Base-by-base conservation (phyloP, 108 stramenopile species). In the Mediolabrus comicus region DNA sequence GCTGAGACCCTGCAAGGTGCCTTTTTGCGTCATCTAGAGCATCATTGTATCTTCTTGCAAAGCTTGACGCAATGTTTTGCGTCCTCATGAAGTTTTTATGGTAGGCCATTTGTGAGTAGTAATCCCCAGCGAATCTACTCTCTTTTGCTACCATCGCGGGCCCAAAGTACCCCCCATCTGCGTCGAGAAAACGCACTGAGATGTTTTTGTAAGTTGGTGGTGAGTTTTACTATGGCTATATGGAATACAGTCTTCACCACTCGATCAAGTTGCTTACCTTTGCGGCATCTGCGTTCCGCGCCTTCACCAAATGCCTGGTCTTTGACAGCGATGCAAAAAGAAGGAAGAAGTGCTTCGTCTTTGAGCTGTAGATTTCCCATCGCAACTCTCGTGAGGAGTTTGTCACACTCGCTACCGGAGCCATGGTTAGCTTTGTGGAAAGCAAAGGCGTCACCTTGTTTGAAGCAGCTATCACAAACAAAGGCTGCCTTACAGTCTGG, bases 71-170 rank as follows among this genome's bases (percentile, higher is more conserved):
- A 29, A 79, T 63, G 25, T 38, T 49, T 39, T 87, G 86, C 5
- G 83, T 82, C 29, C 78, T 53, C 67, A 83, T 74, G 64, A 87
- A 87, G 10, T 67, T 55, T 27, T 36, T 43, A 46, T 83, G 82
- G 39, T 80, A 81, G 17, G 59, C 53, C 38, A 58, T 53, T 35
- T 60, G 36, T 17, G 27, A 3, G 3, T 36, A 34, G 25, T 46
- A 31, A 41, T 80, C 83, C 36, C 62, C 58, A 22, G 79, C 69
- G 19, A 87, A 87, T 53, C 83, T 62, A 3, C 75, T 77, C 51
- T 87, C 81, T 57, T 84, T 87, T 7, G 86, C 86, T 13, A 87
- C 86, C 80, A 79, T 77, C 1, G 17, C 32, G 3, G 77, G 75
- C 4, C 83, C 83, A 26, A 59, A 55, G 24, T 74, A 82, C 2